These are phyloP conservation scores for Phytophthora tubulina DNA, from an alignment of 352 stramenopile species.

Conservation along the genomic window DNA sequence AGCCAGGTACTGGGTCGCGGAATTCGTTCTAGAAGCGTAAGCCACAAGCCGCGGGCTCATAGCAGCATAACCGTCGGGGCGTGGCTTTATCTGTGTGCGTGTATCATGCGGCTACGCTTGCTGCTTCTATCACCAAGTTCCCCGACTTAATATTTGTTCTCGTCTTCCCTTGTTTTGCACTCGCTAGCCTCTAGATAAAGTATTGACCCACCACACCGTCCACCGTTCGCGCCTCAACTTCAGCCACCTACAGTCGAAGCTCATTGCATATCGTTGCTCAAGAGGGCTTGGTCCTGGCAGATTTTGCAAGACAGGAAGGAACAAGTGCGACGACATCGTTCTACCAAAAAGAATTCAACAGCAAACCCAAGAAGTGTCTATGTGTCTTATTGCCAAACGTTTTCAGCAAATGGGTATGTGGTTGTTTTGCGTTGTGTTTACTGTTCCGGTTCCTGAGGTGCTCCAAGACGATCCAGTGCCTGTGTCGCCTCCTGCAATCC, in stretches of 20 bases:
- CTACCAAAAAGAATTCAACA: conserved; percentile 27
- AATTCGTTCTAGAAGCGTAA: conserved; percentile 56
- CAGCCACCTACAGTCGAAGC: conserved; percentile 21
- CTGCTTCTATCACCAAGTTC: conserved; percentile 35
- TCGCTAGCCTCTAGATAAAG: conserved; percentile 50
- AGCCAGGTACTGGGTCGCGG: conserved; percentile 75
- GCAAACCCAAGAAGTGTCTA: conserved; percentile 13
- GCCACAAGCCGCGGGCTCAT: conserved; percentile 44
- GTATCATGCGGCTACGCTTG: conserved; percentile 37
- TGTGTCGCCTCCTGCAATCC: conserved; percentile 61
- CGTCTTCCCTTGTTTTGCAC: conserved; percentile 28
- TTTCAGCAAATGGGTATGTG: conserved; percentile 6
- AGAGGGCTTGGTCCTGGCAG: conserved; percentile 2
- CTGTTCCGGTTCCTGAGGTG: conserved; percentile 44
- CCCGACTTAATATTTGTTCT: conserved; percentile 43
- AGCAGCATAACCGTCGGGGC: conserved; percentile 42
- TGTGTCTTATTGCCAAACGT: conserved; percentile 15
- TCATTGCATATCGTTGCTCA: conserved; percentile 3
- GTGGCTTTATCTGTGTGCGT: conserved; percentile 51
- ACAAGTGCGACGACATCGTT: conserved; percentile 15
- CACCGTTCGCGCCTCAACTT: conserved; percentile 30
- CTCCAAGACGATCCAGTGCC: conserved; percentile 64
- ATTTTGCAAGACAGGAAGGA: conserved; percentile 12
- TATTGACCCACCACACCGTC: conserved; percentile 31
- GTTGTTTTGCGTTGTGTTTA: conserved; percentile 24